These are phyloP conservation scores for Sphagnum contortum DNA, from an alignment of 225 moss, liverwort and hornwort species.

Conservation along the genomic window DNA sequence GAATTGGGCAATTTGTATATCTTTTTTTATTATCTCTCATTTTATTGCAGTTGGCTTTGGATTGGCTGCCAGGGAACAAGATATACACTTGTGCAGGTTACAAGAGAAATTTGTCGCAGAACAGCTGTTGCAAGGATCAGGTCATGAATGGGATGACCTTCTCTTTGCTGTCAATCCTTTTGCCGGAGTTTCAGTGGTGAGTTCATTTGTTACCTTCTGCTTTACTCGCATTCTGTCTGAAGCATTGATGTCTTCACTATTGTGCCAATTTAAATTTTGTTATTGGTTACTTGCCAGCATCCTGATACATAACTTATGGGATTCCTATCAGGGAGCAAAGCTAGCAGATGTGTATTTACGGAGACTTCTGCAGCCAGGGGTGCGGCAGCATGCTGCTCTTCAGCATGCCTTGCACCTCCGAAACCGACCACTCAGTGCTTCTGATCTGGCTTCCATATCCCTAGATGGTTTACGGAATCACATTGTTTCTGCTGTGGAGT, in stretches of 20 bases:
- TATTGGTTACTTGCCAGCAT: no score
- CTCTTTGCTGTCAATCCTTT: slow-evolving; percentile 77
- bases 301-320: no score
- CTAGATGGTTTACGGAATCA: slow-evolving; percentile 77
- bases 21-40: no score
- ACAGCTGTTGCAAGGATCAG: slow-evolving; percentile 71
- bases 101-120: slow-evolving; percentile 59
- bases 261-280: neutral
- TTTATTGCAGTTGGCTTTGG: slow-evolving; percentile 3
- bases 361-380: slow-evolving; percentile 84
- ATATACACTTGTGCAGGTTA: slow-evolving; percentile 49
- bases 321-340: slow-evolving; percentile 24
- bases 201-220: neutral
- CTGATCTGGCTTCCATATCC: slow-evolving; percentile 68
- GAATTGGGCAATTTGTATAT: no score
- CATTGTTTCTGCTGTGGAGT: slow-evolving; percentile 53
- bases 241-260: neutral
- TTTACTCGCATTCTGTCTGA: no score
- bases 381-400: slow-evolving; percentile 67
- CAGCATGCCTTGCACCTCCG: slow-evolving; percentile 57
- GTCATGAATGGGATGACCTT: slow-evolving; percentile 72
- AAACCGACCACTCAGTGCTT: slow-evolving; percentile 57
- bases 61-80: slow-evolving; percentile 29
- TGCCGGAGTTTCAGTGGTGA: slow-evolving; percentile 41
- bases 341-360: slow-evolving; percentile 72